Evolutionary conservation across 2,329 filamentous ascomycete species (phyloP).

Genomic region (Fusarium bactridioides): DNA sequence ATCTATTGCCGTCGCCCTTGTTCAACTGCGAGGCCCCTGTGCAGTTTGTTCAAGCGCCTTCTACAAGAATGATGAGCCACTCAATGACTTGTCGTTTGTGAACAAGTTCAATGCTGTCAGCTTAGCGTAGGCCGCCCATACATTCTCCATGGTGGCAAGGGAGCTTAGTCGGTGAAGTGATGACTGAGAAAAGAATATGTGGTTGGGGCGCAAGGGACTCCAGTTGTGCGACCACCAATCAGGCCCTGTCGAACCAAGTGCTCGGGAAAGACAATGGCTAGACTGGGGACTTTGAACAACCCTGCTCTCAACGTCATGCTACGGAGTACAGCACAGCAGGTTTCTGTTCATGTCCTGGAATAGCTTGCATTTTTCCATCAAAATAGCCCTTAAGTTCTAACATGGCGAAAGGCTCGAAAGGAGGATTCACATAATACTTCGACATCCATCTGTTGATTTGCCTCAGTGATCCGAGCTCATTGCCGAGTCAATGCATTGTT

Average conservation of each 20-base stretch:
- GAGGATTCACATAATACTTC: slow-evolving; percentile 1
- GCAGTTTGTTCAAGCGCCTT: slow-evolving; percentile 11
- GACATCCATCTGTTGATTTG: slow-evolving; percentile 4
- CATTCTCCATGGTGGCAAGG: slow-evolving; percentile 28
- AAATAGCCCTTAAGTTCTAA: not conserved
- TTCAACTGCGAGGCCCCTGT: slow-evolving; percentile 24
- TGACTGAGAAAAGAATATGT: slow-evolving; percentile 18
- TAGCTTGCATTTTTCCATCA: not conserved
- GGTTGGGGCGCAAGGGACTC: slow-evolving; percentile 26
- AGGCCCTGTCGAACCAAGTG: slow-evolving; percentile 37
- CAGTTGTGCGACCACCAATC: slow-evolving; percentile 40
- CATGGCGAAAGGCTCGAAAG: not conserved
- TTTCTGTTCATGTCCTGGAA: not conserved
- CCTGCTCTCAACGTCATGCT: slow-evolving; percentile 30
- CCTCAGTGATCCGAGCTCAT: slow-evolving; percentile 16
- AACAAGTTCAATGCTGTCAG: slow-evolving; percentile 23
- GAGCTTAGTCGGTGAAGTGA: slow-evolving; percentile 32
- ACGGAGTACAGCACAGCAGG: not conserved
- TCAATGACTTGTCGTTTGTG: slow-evolving; percentile 14
- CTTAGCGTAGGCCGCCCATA: slow-evolving; percentile 39
- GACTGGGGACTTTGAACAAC: slow-evolving; percentile 28
- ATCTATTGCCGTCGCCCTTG: slow-evolving; percentile 24
- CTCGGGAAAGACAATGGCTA: slow-evolving; percentile 33
- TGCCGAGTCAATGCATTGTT: slow-evolving; percentile 32
- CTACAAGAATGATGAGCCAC: slow-evolving; percentile 13